Evolutionary conservation across 768 basidiomycete species (phyloP).

Genomic region (Kondoa subrosea): DNA sequence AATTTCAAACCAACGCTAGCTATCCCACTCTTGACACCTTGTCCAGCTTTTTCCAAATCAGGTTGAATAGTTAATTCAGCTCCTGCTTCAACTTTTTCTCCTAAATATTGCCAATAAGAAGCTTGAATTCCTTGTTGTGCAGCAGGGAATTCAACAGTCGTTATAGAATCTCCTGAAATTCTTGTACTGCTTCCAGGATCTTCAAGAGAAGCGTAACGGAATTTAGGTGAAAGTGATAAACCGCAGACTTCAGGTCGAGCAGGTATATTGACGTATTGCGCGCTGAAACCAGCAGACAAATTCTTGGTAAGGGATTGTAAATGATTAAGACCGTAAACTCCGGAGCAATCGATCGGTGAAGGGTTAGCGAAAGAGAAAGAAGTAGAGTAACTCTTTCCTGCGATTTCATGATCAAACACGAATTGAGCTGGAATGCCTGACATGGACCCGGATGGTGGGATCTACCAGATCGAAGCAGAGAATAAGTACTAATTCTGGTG

Average conservation of each 20-base stretch:
- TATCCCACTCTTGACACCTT: slow-evolving; percentile 52
- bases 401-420: slow-evolving; percentile 83
- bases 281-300: slow-evolving; percentile 69
- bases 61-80: slow-evolving; percentile 76
- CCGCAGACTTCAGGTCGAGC: slow-evolving; percentile 51
- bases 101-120: slow-evolving; percentile 90
- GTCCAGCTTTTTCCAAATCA: slow-evolving; percentile 39
- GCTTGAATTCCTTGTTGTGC: slow-evolving; percentile 62
- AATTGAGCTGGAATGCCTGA: slow-evolving; percentile 1
- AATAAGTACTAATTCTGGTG: neutral
- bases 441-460: neutral
- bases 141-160: slow-evolving; percentile 35
- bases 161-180: slow-evolving; percentile 30
- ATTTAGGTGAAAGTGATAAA: slow-evolving; percentile 34
- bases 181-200: slow-evolving; percentile 65
- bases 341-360: slow-evolving; percentile 61
- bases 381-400: slow-evolving; percentile 67
- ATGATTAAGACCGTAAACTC: slow-evolving; percentile 79
- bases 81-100: slow-evolving; percentile 92
- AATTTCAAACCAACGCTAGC: slow-evolving; percentile 93
- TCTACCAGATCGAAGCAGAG: neutral
- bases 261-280: neutral
- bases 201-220: slow-evolving; percentile 28
- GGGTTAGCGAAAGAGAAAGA: slow-evolving; percentile 85
- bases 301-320: slow-evolving; percentile 84